Evolutionary conservation across 805 yeast genomes (phyloP).

Genomic region (Crinitomyces ghanaensis): DNA sequence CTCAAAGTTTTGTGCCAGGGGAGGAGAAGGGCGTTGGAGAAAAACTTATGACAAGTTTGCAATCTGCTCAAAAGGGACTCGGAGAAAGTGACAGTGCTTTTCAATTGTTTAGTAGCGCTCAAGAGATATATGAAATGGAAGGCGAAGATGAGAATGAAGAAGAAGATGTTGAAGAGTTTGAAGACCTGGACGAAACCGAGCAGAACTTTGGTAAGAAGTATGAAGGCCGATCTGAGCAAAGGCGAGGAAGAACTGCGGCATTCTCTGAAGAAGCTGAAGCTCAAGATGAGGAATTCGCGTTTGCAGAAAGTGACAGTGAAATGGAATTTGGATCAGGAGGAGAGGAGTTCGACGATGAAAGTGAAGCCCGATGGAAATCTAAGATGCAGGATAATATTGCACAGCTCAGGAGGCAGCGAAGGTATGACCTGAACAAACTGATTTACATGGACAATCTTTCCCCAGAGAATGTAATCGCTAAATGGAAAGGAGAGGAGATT

Average conservation of each 20-base stretch:
- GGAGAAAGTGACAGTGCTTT: conserved; percentile 48
- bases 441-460: conserved; percentile 68
- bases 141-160: conserved; percentile 33
- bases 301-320: conserved; percentile 32
- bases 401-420: conserved; percentile 45
- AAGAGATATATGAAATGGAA: conserved; percentile 35
- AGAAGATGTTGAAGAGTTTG: conserved; percentile 26
- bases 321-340: conserved; percentile 33
- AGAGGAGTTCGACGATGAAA: conserved; percentile 19
- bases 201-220: conserved; percentile 22
- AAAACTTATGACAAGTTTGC: conserved; percentile 69
- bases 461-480: conserved; percentile 35
- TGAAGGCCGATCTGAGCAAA: conserved; percentile 16
- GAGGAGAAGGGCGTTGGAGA: conserved; percentile 78
- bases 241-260: too few species aligned
- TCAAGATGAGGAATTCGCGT: conserved; percentile 37
- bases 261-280: conserved; percentile 19
- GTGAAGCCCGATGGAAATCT: conserved; percentile 23
- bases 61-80: conserved; percentile 51
- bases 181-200: conserved; percentile 18
- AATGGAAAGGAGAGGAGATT: conserved; percentile 21
- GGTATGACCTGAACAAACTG: conserved; percentile 74
- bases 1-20: conserved; percentile 43
- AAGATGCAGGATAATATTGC: conserved; percentile 41
- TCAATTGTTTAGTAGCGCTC: conserved; percentile 58